A percentile compares a stretch with the other conserved stretches of the same genome.
Conservation (phyloP, 2,329 filamentous ascomycete species). For the Pseudogymnoascus sp. region DNA sequence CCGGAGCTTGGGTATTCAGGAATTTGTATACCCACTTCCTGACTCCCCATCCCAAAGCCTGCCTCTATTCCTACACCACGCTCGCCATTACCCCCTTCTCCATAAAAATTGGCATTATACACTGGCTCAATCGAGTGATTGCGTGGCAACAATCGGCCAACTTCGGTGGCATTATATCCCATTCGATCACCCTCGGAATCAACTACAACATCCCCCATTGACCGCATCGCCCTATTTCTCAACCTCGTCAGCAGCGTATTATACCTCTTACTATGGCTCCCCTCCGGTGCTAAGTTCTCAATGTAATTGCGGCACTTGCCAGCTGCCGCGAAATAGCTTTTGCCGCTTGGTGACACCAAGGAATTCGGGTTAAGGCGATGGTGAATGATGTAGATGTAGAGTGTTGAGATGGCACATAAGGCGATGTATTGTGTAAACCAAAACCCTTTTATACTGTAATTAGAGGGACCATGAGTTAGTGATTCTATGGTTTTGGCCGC, state of each 20-base stretch:
- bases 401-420: conserved; percentile 44
- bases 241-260: not conserved
- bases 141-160: not conserved
- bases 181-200: not conserved
- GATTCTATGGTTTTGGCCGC: conserved; percentile 29
- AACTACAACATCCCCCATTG: not conserved
- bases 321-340: conserved; percentile 12
- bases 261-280: not conserved
- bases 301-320: conserved; percentile 10
- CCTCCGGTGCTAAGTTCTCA: not conserved
- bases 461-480: not conserved
- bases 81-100: not conserved
- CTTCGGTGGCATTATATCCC: not conserved
- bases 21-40: not conserved
- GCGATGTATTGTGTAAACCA: conserved; percentile 47
- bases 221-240: not conserved
- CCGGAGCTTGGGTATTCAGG: not conserved
- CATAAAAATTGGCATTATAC: not conserved
- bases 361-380: conserved; percentile 14
- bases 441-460: conserved; percentile 32
- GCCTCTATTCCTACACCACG: not conserved
- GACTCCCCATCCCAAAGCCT: not conserved
- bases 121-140: not conserved
- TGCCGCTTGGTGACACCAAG: not conserved
- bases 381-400: conserved; percentile 47